Base-by-base conservation (phyloP, 305 asterid species). In the Solanum hybrid region DNA sequence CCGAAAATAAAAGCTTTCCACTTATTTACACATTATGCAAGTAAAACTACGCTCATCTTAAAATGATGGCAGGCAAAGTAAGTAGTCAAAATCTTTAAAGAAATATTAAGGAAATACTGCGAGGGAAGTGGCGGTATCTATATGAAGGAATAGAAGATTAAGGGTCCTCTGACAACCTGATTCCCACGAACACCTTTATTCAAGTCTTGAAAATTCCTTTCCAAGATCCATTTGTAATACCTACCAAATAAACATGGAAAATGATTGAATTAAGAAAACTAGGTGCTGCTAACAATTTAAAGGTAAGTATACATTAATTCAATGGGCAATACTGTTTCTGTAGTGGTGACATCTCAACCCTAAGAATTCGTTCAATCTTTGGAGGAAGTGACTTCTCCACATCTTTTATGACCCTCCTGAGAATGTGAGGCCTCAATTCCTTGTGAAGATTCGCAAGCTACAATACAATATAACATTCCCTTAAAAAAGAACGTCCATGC, bases 361-460 rank as follows among this genome's bases (percentile, higher is more conserved):
- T 93, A 87, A 98, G 99, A 90, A 98, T 95, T 85, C 99, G 99
- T 89, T 98, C 99, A 91, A 97, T 95, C 93, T 98, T 98, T 72
- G 99, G 99, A 71, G 99, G 99, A 95, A 98, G 93, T 87, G 99
- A 98, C 96, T 97, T 98, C 95, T 98, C 99, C 86, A 98, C 99
- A 89, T 98, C 99, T 94, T 98, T 98, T 89, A 98, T 98, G 89
- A 98, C 98, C 93, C 99, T 95, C 93, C 99, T 92, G 66, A 98
- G 98, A 93, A 98, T 96, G 93, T 98, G 99, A 89, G 99, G 99
- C 94, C 99, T 95, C 95, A 98, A 92, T 92, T 98, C 99, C 98
- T 92, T 94, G 92, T 98, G 99, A 94, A 98, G 98, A 94, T 97
- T 97, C 26, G 97, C 94, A 93, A 98, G 99, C 99, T 98, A 90